Conservation (phyloP, 805 yeast species). For the Pichia phayaonensis region DNA sequence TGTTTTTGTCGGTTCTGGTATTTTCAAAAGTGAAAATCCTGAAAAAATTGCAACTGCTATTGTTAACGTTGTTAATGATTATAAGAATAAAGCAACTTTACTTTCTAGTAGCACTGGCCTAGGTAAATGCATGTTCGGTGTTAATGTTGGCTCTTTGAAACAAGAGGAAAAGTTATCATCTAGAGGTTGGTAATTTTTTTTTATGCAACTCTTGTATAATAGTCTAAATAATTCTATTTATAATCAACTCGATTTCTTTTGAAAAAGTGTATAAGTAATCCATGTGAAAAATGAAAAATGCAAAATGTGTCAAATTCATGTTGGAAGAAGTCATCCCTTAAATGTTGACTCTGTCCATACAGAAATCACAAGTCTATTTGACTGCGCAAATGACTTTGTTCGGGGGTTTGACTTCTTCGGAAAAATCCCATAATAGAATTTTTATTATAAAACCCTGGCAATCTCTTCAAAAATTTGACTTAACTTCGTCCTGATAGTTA, state of each 20-base stretch:
- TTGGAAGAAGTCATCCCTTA: not conserved
- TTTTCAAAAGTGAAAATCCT: constrained; percentile 68
- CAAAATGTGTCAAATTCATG: not conserved
- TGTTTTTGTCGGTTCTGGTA: constrained; percentile 72
- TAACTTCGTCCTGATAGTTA: not conserved
- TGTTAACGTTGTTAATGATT: constrained; percentile 71
- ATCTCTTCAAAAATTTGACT: not conserved
- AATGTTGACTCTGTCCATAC: not conserved
- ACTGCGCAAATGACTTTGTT: not conserved
- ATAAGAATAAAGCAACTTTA: constrained; percentile 49
- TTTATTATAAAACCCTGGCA: not conserved
- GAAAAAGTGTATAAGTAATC: too few species aligned
- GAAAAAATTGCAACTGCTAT: constrained; percentile 69
- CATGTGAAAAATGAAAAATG: not conserved
- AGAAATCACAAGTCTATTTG: too few species aligned
- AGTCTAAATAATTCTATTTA: not conserved
- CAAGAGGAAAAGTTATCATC: constrained; percentile 40
- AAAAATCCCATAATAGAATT: too few species aligned
- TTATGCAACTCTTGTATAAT: not conserved
- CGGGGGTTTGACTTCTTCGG: not conserved
- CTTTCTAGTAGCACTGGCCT: constrained; percentile 62
- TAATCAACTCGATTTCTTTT: not conserved
- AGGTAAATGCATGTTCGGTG: constrained; percentile 74
- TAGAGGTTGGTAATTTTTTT: constrained; percentile 40
- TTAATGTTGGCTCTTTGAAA: constrained; percentile 45